Percentiles rank a stretch among this genome's conserved stretches.
Conservation (phyloP, 1,284 basidiomycete genomes). For the Boletus semigastroideus region DNA sequence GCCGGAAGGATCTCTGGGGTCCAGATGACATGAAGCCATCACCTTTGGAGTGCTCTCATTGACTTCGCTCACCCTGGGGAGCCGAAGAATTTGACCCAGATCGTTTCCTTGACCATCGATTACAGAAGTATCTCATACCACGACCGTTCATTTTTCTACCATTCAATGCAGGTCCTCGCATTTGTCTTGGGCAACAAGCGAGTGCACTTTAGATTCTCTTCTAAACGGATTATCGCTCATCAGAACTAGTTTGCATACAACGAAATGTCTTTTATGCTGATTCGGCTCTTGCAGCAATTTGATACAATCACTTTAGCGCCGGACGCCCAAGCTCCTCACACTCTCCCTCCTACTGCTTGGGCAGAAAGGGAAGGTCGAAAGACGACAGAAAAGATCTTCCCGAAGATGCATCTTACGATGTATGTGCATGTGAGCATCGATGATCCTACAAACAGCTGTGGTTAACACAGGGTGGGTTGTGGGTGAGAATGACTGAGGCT, state of each 20-base stretch:
- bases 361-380: slow-evolving; percentile 32
- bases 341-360: slow-evolving; percentile 37
- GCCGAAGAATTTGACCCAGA: slow-evolving; percentile 49
- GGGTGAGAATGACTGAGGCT: slow-evolving; percentile 27
- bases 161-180: slow-evolving; percentile 50
- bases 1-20: background rate
- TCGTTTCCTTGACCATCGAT: slow-evolving; percentile 45
- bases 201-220: background rate
- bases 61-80: slow-evolving; percentile 10
- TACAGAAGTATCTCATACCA: slow-evolving; percentile 27
- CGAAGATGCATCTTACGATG: slow-evolving; percentile 40
- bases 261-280: slow-evolving; percentile 44
- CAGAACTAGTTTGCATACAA: slow-evolving; percentile 43
- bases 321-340: slow-evolving; percentile 35
- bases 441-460: background rate
- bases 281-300: slow-evolving; percentile 45
- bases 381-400: slow-evolving; percentile 37
- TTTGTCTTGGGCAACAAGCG: slow-evolving; percentile 46
- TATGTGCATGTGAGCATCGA: slow-evolving; percentile 34
- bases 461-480: slow-evolving; percentile 23
- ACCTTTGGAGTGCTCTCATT: too few species aligned
- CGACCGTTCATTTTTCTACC: slow-evolving; percentile 48
- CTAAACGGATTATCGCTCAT: background rate
- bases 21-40: background rate
- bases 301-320: slow-evolving; percentile 35